phyloP scores from a whole-genome alignment of 1,284 basidiomycete species.

The Veloporphyrellus conicus region DNA sequence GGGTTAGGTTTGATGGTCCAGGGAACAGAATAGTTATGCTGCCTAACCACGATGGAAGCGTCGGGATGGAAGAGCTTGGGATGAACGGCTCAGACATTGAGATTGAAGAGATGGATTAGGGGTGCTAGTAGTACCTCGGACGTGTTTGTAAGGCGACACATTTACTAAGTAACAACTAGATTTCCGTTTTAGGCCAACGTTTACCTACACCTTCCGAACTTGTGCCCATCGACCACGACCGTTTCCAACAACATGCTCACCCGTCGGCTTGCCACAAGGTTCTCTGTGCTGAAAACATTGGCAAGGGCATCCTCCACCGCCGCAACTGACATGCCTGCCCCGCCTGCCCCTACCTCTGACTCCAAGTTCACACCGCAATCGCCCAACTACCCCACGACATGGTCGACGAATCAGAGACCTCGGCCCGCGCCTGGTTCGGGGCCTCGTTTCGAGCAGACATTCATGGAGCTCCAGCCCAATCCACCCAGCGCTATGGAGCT shows the following conservation, averaged over 20 bases:
- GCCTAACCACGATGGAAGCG: constrained; percentile 73
- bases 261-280: constrained; percentile 35
- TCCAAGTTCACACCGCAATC: constrained; percentile 53
- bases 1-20: constrained; percentile 78
- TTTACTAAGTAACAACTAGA: too few relatives aligned
- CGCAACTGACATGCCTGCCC: constrained; percentile 21
- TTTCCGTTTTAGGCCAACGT: constrained; percentile 20
- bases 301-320: constrained; percentile 35
- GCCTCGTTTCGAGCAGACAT: constrained; percentile 90
- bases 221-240: constrained; percentile 12
- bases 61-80: constrained; percentile 45
- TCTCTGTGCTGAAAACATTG: constrained; percentile 26
- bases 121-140: too few relatives aligned
- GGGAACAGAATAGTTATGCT: constrained; percentile 77
- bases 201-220: background rate
- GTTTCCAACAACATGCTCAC: constrained; percentile 34
- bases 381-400: constrained; percentile 73
- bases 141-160: background rate
- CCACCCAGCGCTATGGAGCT: constrained; percentile 91
- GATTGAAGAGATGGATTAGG: constrained; percentile 76
- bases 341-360: constrained; percentile 34
- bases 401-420: constrained; percentile 71
- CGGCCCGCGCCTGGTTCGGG: constrained; percentile 54
- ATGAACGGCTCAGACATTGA: constrained; percentile 49
- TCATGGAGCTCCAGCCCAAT: constrained; percentile 81